Evolutionary conservation across 176 grass and related monocot species (phyloP), one percentile per base, ranked within the genome.

Genomic region (Ampelocalamus luodianensis): DNA sequence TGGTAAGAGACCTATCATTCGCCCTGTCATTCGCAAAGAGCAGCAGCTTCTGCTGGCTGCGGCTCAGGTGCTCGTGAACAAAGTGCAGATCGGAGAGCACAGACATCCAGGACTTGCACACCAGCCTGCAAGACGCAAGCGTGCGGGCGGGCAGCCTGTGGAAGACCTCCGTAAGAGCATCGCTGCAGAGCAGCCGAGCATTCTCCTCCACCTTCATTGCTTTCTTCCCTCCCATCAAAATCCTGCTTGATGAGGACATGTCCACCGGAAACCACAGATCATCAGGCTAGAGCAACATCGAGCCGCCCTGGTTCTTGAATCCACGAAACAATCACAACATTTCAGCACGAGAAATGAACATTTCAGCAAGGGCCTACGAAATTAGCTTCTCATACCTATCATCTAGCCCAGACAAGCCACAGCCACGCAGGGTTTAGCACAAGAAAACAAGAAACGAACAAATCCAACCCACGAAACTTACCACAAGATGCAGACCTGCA

Each of bases 31-130:
- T 87, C 2, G 81, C 81, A 46, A 87, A 87, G 43, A 91, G 85
- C 62, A 91, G 76, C 22, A 91, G 24, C 76, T 83, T 91, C 81
- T 80, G 76, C 76, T 55, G 61, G 44, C 76, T 40, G 0, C 51
- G 70, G 10, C 56, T 71, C 0, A 91, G 60, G 70, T 91, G 89
- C 24, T 91, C 76, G 0, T 91, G 80, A 7, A 91, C 40, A 3
- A 87, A 91, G 39, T 87, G 85, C 0, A 39, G 85, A 40, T 91
- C 89, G 1, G 70, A 43, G 53, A 91, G 89, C 85, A 87, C 45
- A 2, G 76, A 55, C 80, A 87, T 76, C 89, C 89, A 91, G 0
- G 85, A 91, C 70, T 80, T 91, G 81, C 89, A 91, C 36, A 91
- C 89, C 36, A 87, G 55, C 76, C 85, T 87, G 85, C 85, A 91